A percentile compares a stretch with the other conserved stretches of the same genome.
These are phyloP conservation scores for Stemphylium beticola DNA, from an alignment of 2,329 filamentous ascomycete species.

Conservation along the genomic window DNA sequence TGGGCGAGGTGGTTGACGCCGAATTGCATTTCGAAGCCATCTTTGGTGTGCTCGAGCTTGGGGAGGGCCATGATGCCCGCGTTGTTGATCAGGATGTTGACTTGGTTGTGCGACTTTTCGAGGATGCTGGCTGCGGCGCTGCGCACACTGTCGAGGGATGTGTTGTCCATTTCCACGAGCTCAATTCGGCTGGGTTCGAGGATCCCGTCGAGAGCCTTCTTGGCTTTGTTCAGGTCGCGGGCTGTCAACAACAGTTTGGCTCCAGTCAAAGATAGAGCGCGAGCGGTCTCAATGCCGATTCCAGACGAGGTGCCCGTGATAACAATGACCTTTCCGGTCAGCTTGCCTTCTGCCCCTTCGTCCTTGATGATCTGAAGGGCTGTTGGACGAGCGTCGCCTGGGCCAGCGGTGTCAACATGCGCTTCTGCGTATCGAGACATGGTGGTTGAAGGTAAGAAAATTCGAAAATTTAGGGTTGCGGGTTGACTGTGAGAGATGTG, in stretches of 20 bases:
- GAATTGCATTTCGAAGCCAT: too few species aligned
- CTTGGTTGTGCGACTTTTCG: neutral
- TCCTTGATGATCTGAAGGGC: neutral
- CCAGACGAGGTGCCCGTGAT: neutral
- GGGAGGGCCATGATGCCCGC: neutral
- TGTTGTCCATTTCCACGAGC: too few species aligned
- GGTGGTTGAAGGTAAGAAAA: neutral
- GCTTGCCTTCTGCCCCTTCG: neutral
- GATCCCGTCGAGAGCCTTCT: too few species aligned
- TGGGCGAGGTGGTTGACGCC: neutral
- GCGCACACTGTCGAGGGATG: too few species aligned
- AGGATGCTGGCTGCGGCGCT: neutral
- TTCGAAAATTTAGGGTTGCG: too few species aligned
- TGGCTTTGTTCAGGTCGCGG: too few species aligned
- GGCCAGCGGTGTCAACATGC: neutral
- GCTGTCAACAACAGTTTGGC: too few species aligned
- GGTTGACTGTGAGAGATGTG: neutral
- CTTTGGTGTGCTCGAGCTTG: neutral
- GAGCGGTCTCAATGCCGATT: neutral
- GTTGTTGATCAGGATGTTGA: neutral
- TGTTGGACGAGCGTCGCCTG: neutral
- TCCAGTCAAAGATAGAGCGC: neutral
- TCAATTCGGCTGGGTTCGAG: too few species aligned
- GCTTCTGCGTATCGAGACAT: neutral
- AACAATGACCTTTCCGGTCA: neutral